Base-by-base conservation (phyloP, 192 early-diverging fungal species). In the Dissophora globulifera region DNA sequence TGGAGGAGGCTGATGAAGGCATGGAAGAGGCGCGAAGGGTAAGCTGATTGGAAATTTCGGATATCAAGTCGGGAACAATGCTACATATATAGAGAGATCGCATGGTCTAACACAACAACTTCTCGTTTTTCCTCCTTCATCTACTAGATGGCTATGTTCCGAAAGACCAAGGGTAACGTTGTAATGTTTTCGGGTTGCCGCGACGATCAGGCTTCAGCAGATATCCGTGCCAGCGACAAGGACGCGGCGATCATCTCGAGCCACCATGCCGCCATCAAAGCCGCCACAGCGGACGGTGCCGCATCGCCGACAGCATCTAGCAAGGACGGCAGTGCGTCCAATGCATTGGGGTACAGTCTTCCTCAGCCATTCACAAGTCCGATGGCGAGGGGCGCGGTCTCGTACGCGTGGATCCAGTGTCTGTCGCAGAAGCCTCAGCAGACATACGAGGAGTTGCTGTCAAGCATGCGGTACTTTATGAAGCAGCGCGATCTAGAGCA, bases 101-200 rank as follows among this genome's bases (percentile, higher is more conserved):
- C n/a, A n/a, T n/a, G n/a, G n/a, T n/a, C n/a, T n/a, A n/a, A n/a
- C n/a, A n/a, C n/a, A n/a, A n/a, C n/a, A n/a, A n/a, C n/a, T n/a
- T 17, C 13, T 30, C 8, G 17, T 45, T 25, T 13, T 23, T 26
- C 12, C 8, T 61, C 2, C 4, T 30, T 25, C 50, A 29, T 17
- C 2, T 31, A 0, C 12, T 53, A 75, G 70, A 65, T 75, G 70
- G 62, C 67, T 2, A 3, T 76, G 63, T 76, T 76, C 52, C 48
- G 72, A 22, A 45, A 76, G 51, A 76, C 72, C 26, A 76, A 76
- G 11, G 92, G 90, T 32, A 89, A 92, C 66, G 88, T 92, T 17
- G 81, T 90, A 50, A 85, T 85, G 83, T 86, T 93, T 60, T 87
- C 83, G 41, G 83, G 88, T 8, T 91, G 89, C 68, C 89, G 90